Conservation (phyloP, 2,329 filamentous ascomycete genomes). For the Trichoderma simmonsii region DNA sequence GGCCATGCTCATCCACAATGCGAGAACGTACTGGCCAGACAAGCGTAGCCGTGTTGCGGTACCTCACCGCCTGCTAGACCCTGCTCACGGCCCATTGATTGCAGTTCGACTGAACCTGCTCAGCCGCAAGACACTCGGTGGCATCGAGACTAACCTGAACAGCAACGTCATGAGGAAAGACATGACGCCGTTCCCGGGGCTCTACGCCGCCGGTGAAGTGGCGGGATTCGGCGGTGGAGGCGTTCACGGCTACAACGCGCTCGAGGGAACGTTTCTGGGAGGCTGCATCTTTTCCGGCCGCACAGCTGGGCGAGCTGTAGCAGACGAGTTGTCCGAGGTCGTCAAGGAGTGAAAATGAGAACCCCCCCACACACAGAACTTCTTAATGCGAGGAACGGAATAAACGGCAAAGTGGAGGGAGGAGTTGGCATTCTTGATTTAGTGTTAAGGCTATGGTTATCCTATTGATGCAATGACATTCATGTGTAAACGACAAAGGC, state of each 20-base stretch:
- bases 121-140: slow-evolving; percentile 59
- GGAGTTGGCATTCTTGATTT: slow-evolving; percentile 11
- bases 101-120: slow-evolving; percentile 59
- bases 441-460: slow-evolving; percentile 3
- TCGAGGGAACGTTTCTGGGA: slow-evolving; percentile 61
- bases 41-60: slow-evolving; percentile 48
- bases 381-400: background rate
- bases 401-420: background rate
- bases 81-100: slow-evolving; percentile 55
- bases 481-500: background rate
- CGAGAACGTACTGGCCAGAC: slow-evolving; percentile 55
- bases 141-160: slow-evolving; percentile 57
- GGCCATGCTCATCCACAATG: slow-evolving; percentile 59
- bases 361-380: background rate
- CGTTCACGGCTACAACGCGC: slow-evolving; percentile 59
- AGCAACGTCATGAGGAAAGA: slow-evolving; percentile 55
- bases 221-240: slow-evolving; percentile 62
- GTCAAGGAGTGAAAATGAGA: background rate
- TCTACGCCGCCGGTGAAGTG: slow-evolving; percentile 59
- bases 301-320: slow-evolving; percentile 54
- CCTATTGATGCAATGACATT: slow-evolving; percentile 8
- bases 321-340: slow-evolving; percentile 38
- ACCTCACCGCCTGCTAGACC: slow-evolving; percentile 54
- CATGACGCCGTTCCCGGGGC: slow-evolving; percentile 45
- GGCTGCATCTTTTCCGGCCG: slow-evolving; percentile 62